Evolutionary conservation across 2,329 filamentous ascomycete species (phyloP), one percentile per base, ranked within the genome.

Genomic region (Phialophora tarda): DNA sequence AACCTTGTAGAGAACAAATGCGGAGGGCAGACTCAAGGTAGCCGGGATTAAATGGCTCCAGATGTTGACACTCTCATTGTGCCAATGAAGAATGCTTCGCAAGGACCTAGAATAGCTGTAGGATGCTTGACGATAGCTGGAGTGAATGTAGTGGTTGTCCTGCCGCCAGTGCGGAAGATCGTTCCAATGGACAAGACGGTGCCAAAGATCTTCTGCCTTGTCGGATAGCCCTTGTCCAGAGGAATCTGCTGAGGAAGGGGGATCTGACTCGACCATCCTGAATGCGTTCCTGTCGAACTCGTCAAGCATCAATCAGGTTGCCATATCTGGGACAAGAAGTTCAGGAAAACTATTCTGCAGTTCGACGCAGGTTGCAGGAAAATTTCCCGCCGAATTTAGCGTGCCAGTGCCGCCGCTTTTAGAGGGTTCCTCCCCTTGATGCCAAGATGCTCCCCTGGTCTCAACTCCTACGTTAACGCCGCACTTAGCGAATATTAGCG

Each of bases 41-140:
- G 89, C 86, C 7, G 92, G 92, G 48, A 92, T 73, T 12, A 91
- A 82, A 76, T 92, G 89, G 2, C 87, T 84, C 76, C 89, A 91
- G 73, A 91, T 91, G 76, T 92, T 92, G 56, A 91, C 85, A 5
- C 85, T 85, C 75, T 89, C 86, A 75, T 89, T 91, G 78, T 91
- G 88, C 14, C 91, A 73, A 76, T 90, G 88, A 60, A 81, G 77
- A 17, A 91, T 79, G 41, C 84, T 88, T 47, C 82, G 78, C 65
- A 86, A 81, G 23, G 86, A 90, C 63, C 80, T 82, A 14, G 75
- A 65, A 76, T 87, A 89, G 0, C 88, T 90, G 63, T 83, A 83
- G 1, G 87, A 88, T 24, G 82, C 82, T 1, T 86, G 85, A 51
- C 89, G 85, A 77, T 91, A 92, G 68, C 88, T 86, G 28, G 84